phyloP scores from a whole-genome alignment of 108 stramenopile genomes.

The Aurantiochytrium sp. region DNA sequence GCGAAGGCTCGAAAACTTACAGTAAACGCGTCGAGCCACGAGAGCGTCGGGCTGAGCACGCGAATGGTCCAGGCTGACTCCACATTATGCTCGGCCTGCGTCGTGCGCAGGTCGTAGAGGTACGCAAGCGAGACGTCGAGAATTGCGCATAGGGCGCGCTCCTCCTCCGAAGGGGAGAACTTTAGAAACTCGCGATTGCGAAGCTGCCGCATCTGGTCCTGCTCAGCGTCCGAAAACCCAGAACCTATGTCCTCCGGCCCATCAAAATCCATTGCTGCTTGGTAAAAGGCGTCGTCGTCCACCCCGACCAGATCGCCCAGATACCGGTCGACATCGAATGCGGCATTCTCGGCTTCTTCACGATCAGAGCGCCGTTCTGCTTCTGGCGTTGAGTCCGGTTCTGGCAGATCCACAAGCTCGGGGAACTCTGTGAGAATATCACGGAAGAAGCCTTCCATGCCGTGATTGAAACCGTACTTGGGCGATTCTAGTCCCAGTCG shows the following conservation, averaged over 20 bases:
- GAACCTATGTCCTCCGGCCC: not conserved
- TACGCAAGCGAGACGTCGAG: constrained; percentile 20
- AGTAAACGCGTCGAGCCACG: constrained; percentile 26
- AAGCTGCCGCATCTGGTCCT: not conserved
- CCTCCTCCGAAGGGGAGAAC: not conserved
- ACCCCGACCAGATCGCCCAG: not conserved
- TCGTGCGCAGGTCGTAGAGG: constrained; percentile 20
- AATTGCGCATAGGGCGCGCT: not conserved
- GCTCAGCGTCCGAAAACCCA: not conserved
- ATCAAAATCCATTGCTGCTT: not conserved
- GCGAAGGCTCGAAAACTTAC: not conserved
- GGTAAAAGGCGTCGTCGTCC: not conserved
- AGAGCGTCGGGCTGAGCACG: constrained; percentile 18
- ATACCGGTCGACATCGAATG: constrained; percentile 31
- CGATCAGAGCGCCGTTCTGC: not conserved
- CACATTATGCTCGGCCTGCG: constrained; percentile 37
- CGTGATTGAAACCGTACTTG: constrained; percentile 16
- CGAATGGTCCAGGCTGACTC: constrained; percentile 38
- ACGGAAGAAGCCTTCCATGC: not conserved
- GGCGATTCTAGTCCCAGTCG: not conserved
- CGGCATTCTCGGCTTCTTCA: not conserved
- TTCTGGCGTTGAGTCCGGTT: not conserved
- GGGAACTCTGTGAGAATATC: not conserved
- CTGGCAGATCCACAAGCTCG: constrained; percentile 11
- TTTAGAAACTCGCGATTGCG: not conserved